Evolutionary conservation across 306 rosid genomes (phyloP).

Genomic region (Lathyrus aphaca): DNA sequence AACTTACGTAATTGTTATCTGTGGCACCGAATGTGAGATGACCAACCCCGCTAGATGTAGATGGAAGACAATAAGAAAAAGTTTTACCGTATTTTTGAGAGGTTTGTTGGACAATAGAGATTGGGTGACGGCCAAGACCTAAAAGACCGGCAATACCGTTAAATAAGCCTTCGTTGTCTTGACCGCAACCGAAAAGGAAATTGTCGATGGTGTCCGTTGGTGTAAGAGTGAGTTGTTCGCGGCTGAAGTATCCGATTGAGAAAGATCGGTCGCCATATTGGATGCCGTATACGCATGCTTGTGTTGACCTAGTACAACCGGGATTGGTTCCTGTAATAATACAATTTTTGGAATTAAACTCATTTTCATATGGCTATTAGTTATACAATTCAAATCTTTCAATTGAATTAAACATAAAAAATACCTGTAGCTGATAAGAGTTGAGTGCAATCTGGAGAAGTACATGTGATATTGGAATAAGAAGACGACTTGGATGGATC

Average conservation of each 20-base stretch:
- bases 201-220: conserved; percentile 26
- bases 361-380: too few species aligned
- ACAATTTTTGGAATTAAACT: too few species aligned
- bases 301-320: conserved; percentile 35
- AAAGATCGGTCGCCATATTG: conserved; percentile 62
- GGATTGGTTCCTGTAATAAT: conserved; percentile 47
- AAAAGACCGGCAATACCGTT: conserved; percentile 61
- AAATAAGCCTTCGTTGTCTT: conserved; percentile 67
- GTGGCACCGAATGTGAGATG: conserved; percentile 47
- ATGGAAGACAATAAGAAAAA: conserved; percentile 80
- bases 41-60: conserved; percentile 57
- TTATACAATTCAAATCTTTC: too few species aligned
- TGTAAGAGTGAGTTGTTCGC: conserved; percentile 51
- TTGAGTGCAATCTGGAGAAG: conserved; percentile 47
- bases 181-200: conserved; percentile 78
- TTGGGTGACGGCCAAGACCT: conserved; percentile 72
- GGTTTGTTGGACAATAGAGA: conserved; percentile 72
- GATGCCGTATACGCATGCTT: conserved; percentile 55
- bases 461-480: conserved; percentile 57
- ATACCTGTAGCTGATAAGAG: conserved; percentile 58
- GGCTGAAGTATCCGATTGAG: conserved; percentile 57
- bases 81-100: conserved; percentile 47
- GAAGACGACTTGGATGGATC: conserved; percentile 52
- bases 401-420: too few species aligned
- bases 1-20: conserved; percentile 34